Base-by-base conservation (phyloP, 352 stramenopile species). In the Globisporangium polare region DNA sequence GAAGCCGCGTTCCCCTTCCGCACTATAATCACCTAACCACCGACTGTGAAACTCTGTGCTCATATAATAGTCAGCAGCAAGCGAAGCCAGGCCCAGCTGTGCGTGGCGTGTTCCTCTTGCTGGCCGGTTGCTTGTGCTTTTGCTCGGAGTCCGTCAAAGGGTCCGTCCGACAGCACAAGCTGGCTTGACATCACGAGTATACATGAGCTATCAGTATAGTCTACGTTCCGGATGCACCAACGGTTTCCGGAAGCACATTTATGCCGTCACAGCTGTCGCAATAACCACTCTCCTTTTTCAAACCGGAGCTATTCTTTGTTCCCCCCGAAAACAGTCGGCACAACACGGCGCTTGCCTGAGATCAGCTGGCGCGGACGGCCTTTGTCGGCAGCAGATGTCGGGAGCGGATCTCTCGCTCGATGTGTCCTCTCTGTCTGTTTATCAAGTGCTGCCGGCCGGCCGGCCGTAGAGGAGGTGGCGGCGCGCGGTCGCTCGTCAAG, bases 371-470 rank as follows among this genome's bases (percentile, higher is more conserved):
- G 45, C 37, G 12, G 24, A 26, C 45, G 43, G 8, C 52, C 41
- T 55, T 53, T 53, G 17, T 15, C 56, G 18, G 18, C 33, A 57
- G 49, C 58, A 65, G 58, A 65, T 65, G 58, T 49, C 49, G 26
- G 47, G 50, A 58, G 58, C 58, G 58, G 45, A 64, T 65, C 46
- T 65, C 49, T 58, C 9, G 55, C 39, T 37, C 29, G 27, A 12
- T 33, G 9, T 31, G 9, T 27, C 27, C 15, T 26, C n/a, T 62
- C 18, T 53, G 41, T 47, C 17, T n/a, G 20, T 15, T 39, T 15
- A 27, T 15, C 22, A 26, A 37, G 17, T 26, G 33, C n/a, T n/a
- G n/a, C n/a, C 33, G 33, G 42, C n/a, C 5, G n/a, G n/a, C 15
- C 42, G 22, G 22, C 47, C 20, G 47, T 53, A 53, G 47, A 53